Base-by-base conservation (phyloP, 2,329 filamentous ascomycete genomes). In the Grosmannia clavigera region DNA sequence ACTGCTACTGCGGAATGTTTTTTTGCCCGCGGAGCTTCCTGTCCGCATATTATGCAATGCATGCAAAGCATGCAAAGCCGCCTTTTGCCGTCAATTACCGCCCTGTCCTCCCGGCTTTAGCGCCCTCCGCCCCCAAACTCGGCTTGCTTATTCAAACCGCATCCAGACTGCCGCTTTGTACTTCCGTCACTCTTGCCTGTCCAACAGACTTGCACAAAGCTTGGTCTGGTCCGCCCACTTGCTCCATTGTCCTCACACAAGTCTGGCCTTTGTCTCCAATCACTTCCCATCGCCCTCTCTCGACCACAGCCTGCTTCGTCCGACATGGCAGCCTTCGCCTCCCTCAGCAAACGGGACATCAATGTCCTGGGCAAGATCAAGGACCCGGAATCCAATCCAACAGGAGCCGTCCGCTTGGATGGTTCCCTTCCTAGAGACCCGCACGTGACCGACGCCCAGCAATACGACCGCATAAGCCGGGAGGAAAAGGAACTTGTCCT, bases 321-420 rank as follows among this genome's bases (percentile, higher is more conserved):
- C 29, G 7, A 16, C 3, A 48, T 29, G 38, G 31, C 29, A 11
- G 55, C 38, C 40, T 48, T 57, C 33, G 35, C 46, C 27, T 57
- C 74, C 16, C 74, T 87, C 61, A 85, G 79, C 68, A 74, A 71
- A 54, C 79, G 80, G 64, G 84, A 87, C 68, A 72, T 82, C 69
- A 78, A 82, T 60, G 78, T 87, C 65, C 78, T 87, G 61, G 78
- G 81, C 63, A 86, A 86, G 69, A 86, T 87, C 70, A 82, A 81
- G 66, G 83, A 87, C 62, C 84, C 84, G 1, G 84, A 87, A 67
- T 78, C 78, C 9, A 78, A 85, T 63, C 80, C 84, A 16, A 74
- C 78, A 19, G 72, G 77, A 11, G 73, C 77, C 14, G 71, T 83
- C 58, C 73, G 82, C 60, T 74, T 85, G 61, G 81, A 85, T 68